phyloP scores from a whole-genome alignment of 1,284 basidiomycete genomes.

The Pseudozyma tsukubaensis region DNA sequence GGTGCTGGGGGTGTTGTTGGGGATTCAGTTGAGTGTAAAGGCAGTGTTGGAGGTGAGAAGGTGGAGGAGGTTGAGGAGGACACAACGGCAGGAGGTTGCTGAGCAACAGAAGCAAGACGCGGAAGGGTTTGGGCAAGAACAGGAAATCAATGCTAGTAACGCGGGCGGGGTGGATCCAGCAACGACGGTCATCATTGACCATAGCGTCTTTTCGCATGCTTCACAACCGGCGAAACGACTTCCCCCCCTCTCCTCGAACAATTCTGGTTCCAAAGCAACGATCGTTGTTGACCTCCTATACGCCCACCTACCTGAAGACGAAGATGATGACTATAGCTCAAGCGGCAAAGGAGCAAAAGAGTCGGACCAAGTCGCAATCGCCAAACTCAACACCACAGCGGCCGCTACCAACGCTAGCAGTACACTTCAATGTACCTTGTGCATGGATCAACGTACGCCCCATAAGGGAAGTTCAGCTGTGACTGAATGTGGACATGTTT shows the following conservation, averaged over 20 bases:
- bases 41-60: slow-evolving; percentile 23
- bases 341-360: background rate
- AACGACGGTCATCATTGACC: slow-evolving; percentile 38
- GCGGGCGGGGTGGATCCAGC: slow-evolving; percentile 6
- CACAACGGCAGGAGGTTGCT: too few species aligned
- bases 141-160: background rate
- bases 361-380: slow-evolving; percentile 5
- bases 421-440: slow-evolving; percentile 68
- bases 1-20: slow-evolving; percentile 68
- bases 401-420: slow-evolving; percentile 20
- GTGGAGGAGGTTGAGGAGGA: slow-evolving; percentile 1
- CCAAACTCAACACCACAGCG: slow-evolving; percentile 36
- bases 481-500: slow-evolving; percentile 93
- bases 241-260: background rate
- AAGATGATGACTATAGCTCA: background rate
- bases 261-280: background rate
- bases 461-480: slow-evolving; percentile 75
- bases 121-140: too few species aligned
- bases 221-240: slow-evolving; percentile 43
- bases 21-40: slow-evolving; percentile 66
- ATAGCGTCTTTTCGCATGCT: slow-evolving; percentile 20
- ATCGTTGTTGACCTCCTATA: slow-evolving; percentile 27
- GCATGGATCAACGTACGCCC: slow-evolving; percentile 63
- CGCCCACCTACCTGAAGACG: slow-evolving; percentile 27
- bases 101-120: too few species aligned